A percentile compares a stretch with the other conserved stretches of the same genome.
Evolutionary conservation across 2,329 filamentous ascomycete genomes (phyloP).

Genomic region (Fusarium poae): DNA sequence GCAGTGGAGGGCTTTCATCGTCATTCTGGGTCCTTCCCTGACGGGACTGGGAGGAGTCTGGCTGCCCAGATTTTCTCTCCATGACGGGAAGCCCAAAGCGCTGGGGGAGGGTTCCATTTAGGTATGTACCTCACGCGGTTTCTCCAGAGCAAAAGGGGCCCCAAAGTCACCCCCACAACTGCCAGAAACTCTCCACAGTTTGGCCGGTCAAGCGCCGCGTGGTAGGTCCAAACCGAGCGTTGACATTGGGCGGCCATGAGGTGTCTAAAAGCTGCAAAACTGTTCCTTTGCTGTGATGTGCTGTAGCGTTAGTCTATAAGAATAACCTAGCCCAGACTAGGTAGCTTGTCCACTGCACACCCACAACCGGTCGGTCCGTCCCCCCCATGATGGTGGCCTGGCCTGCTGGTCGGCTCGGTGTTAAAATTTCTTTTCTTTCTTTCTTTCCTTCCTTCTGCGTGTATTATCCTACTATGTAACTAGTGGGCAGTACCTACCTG

Average conservation of each 20-base stretch:
- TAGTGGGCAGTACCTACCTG: no score
- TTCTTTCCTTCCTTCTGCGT: constrained; percentile 4
- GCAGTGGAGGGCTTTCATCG: constrained; percentile 35
- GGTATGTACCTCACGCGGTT: constrained; percentile 20
- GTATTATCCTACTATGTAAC: constrained; percentile 4
- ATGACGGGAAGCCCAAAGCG: constrained; percentile 39
- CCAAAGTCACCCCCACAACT: constrained; percentile 35
- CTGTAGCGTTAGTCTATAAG: constrained; percentile 16
- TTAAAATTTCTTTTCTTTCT: constrained; percentile 17
- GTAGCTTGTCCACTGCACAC: constrained; percentile 19
- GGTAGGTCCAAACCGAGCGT: constrained; percentile 54
- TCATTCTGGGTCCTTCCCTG: constrained; percentile 30
- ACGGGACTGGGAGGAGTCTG: not conserved
- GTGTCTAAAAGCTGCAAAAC: constrained; percentile 28
- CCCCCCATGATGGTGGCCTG: constrained; percentile 13
- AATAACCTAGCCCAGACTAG: not conserved
- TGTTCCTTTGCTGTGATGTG: constrained; percentile 22
- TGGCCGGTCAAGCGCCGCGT: constrained; percentile 69
- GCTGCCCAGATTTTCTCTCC: constrained; percentile 37
- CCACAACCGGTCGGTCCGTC: constrained; percentile 40
- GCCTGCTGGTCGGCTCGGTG: constrained; percentile 7
- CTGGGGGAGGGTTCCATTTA: constrained; percentile 17
- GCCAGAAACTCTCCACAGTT: constrained; percentile 64
- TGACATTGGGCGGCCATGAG: constrained; percentile 30
- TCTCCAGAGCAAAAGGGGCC: constrained; percentile 35